Evolutionary conservation across 305 asterid species (phyloP).

Genomic region (Stenogyne calaminthoides): DNA sequence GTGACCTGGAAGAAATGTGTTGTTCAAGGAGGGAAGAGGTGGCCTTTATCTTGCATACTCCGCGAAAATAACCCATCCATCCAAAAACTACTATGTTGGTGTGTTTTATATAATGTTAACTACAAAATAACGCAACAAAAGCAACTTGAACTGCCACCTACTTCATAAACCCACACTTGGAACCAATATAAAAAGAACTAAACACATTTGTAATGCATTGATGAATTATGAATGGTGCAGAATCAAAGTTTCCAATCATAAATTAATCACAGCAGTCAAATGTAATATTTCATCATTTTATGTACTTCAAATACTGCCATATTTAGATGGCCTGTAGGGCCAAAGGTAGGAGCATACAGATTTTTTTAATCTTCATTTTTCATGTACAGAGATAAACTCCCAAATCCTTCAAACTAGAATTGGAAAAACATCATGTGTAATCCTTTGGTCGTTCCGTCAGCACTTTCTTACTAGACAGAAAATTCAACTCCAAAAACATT

Average conservation of each 20-base stretch:
- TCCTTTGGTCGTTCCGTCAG: background rate
- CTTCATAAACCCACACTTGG: background rate
- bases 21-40: constrained; percentile 37
- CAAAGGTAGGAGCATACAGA: background rate
- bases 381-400: background rate
- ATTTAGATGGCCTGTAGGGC: background rate
- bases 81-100: constrained; percentile 48
- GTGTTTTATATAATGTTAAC: background rate
- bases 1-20: constrained; percentile 16
- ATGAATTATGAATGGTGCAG: background rate
- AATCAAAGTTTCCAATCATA: background rate
- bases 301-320: background rate
- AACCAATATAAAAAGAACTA: background rate
- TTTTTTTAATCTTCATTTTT: background rate
- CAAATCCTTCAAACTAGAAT: background rate
- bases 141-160: background rate
- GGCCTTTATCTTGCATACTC: constrained; percentile 65
- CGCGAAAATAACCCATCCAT: constrained; percentile 72
- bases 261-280: too few relatives aligned
- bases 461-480: background rate
- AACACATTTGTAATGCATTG: background rate
- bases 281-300: background rate
- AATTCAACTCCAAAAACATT: background rate
- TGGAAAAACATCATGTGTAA: background rate
- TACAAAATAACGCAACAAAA: background rate